Percentiles rank a stretch among this genome's conserved stretches.
These are phyloP conservation scores for Euphorbia pulcherrima DNA, from an alignment of 345 rosid species.

Conservation along the genomic window DNA sequence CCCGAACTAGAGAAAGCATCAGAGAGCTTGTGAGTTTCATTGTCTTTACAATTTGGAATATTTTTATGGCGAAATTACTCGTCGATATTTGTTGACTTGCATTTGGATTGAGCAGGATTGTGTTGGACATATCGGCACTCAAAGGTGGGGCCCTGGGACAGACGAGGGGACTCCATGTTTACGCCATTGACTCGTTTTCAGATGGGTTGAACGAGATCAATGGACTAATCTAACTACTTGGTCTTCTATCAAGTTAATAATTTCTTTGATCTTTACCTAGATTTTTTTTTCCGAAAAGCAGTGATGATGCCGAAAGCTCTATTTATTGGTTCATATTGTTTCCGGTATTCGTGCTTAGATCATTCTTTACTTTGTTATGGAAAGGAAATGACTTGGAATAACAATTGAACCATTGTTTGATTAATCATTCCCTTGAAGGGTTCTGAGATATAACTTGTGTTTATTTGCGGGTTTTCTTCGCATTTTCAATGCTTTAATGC, in stretches of 20 bases:
- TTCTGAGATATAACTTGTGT: too few relatives aligned
- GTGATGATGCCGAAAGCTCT: slow-evolving; percentile 12
- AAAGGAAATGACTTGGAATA: slow-evolving; percentile 13
- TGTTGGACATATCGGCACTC: slow-evolving; percentile 63
- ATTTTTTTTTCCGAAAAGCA: slow-evolving; percentile 1
- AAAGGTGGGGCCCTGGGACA: slow-evolving; percentile 87
- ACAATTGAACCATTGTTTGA: slow-evolving; percentile 20
- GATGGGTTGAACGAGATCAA: slow-evolving; percentile 39
- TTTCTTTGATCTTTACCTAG: too few relatives aligned
- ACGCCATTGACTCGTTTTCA: slow-evolving; percentile 42
- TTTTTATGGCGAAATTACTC: background rate
- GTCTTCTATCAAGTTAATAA: background rate
- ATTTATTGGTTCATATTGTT: background rate
- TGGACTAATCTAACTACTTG: slow-evolving; percentile 24
- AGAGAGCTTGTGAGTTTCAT: slow-evolving; percentile 48
- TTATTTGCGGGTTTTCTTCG: too few relatives aligned
- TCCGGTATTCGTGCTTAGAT: background rate
- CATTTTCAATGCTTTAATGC: background rate
- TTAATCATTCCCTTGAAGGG: too few relatives aligned
- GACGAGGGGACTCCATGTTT: slow-evolving; percentile 72
- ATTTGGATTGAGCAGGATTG: slow-evolving; percentile 45
- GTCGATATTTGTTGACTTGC: background rate
- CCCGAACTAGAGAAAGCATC: slow-evolving; percentile 37
- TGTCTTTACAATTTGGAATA: background rate
- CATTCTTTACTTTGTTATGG: slow-evolving; percentile 36